These are phyloP conservation scores for Trypanosoma platydactyli DNA, from an alignment of 208 protist genomes.

Conservation along the genomic window DNA sequence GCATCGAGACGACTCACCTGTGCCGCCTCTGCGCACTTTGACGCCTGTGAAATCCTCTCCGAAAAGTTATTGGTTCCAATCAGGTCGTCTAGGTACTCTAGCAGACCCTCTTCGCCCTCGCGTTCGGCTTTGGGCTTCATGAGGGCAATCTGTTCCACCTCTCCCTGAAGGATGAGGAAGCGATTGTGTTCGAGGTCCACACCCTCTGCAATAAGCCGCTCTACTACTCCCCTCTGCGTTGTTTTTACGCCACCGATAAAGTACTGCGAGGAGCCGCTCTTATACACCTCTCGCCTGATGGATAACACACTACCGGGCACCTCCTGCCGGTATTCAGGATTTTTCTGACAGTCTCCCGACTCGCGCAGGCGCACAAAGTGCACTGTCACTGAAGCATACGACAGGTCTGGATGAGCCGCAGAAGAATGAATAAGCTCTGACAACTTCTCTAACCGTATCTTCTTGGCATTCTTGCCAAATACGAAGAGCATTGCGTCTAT, in stretches of 20 bases:
- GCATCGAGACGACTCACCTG: constrained; percentile 93
- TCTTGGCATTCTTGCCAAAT: constrained; percentile 98
- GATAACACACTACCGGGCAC: constrained; percentile 90
- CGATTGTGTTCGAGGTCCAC: constrained; percentile 99
- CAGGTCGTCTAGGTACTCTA: constrained; percentile 99
- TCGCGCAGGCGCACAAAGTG: constrained; percentile 95
- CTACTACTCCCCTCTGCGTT: constrained; percentile 83
- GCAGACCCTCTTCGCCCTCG: constrained; percentile 97
- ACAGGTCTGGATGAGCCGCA: constrained; percentile 90
- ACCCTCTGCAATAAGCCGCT: constrained; percentile 92
- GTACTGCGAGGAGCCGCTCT: constrained; percentile 95
- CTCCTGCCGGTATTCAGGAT: constrained; percentile 82
- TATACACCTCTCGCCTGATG: constrained; percentile 93
- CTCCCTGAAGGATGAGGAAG: constrained; percentile 99
- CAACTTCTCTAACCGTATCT: constrained; percentile 97
- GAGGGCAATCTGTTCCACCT: constrained; percentile 99
- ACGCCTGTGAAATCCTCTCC: constrained; percentile 88
- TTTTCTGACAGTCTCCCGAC: constrained; percentile 61
- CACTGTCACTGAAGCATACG: constrained; percentile 95
- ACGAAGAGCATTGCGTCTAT: constrained; percentile 99
- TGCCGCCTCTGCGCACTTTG: constrained; percentile 81
- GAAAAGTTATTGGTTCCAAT: constrained; percentile 97
- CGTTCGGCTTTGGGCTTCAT: constrained; percentile 99
- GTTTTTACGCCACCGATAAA: constrained; percentile 79
- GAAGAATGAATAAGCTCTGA: constrained; percentile 99